Conservation (phyloP, 306 rosid genomes). For the Vigna nakashimae region DNA sequence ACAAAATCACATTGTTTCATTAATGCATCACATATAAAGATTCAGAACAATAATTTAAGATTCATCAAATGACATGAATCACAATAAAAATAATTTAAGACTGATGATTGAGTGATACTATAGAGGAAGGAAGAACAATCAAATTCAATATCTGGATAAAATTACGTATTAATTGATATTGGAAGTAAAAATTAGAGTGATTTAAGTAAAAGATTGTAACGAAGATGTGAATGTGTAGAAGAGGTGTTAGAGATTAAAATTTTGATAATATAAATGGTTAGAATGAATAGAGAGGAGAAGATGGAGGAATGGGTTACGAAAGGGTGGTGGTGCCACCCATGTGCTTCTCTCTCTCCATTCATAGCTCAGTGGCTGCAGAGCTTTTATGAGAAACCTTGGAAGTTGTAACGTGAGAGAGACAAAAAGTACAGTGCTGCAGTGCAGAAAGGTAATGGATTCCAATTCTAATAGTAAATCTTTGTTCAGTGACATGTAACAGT, state of each 20-base stretch:
- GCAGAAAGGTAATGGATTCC: conserved; percentile 43
- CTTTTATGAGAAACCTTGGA: conserved; percentile 58
- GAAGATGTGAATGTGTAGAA: too few species aligned
- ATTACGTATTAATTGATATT: too few species aligned
- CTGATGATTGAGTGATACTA: not conserved
- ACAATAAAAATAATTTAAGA: not conserved
- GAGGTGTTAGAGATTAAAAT: too few species aligned
- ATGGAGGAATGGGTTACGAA: conserved; percentile 64
- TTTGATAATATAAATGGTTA: too few species aligned
- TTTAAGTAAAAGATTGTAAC: too few species aligned
- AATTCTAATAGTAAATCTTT: conserved; percentile 46
- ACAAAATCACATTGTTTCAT: not conserved
- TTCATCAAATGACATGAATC: not conserved
- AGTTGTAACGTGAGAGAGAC: conserved; percentile 46
- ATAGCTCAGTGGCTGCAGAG: conserved; percentile 46
- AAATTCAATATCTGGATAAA: too few species aligned
- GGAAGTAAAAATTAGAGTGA: too few species aligned
- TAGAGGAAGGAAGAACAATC: not conserved
- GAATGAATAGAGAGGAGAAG: conserved; percentile 29
- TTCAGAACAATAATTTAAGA: not conserved
- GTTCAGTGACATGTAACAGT: conserved; percentile 45
- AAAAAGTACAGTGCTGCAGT: conserved; percentile 45
- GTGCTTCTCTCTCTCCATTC: conserved; percentile 38
- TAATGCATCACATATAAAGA: not conserved
- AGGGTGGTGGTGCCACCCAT: conserved; percentile 66